phyloP scores from a whole-genome alignment of 2,329 filamentous ascomycete genomes.

The Capronia coronata region DNA sequence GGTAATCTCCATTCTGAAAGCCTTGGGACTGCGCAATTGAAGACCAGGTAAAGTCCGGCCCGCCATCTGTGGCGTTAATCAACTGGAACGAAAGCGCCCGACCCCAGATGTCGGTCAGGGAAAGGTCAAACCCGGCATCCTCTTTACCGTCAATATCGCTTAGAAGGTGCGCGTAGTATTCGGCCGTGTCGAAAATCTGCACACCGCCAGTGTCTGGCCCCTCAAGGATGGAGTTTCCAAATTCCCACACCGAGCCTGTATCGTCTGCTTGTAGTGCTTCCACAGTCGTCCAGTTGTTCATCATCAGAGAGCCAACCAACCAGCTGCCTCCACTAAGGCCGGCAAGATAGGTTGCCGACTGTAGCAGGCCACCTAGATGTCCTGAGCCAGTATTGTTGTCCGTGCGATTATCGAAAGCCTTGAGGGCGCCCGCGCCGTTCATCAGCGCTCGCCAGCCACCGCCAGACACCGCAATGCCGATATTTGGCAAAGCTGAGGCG shows the following conservation, averaged over 20 bases:
- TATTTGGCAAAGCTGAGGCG: constrained; percentile 55
- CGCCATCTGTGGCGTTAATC: constrained; percentile 67
- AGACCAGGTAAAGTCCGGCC: constrained; percentile 72
- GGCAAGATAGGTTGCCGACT: constrained; percentile 72
- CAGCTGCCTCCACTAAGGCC: constrained; percentile 78
- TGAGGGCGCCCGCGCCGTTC: constrained; percentile 71
- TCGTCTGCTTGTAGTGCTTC: constrained; percentile 46
- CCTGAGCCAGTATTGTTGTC: constrained; percentile 54
- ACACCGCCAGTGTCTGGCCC: constrained; percentile 49
- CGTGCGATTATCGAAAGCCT: constrained; percentile 72
- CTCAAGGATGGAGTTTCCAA: constrained; percentile 56
- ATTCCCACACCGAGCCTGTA: constrained; percentile 53
- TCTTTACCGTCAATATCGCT: constrained; percentile 55
- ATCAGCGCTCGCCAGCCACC: constrained; percentile 83
- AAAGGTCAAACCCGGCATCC: constrained; percentile 59
- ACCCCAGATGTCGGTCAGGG: constrained; percentile 85
- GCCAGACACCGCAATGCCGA: constrained; percentile 72
- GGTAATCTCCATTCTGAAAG: constrained; percentile 59
- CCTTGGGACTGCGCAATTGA: constrained; percentile 60
- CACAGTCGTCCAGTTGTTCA: constrained; percentile 71
- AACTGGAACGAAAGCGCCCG: constrained; percentile 81
- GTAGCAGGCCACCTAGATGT: constrained; percentile 72
- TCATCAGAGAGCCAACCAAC: constrained; percentile 73
- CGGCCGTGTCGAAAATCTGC: constrained; percentile 49
- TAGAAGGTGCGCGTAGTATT: constrained; percentile 58